Evolutionary conservation across 768 basidiomycete species (phyloP), one percentile per base, ranked within the genome.

Genomic region (Serendipita vermifera): DNA sequence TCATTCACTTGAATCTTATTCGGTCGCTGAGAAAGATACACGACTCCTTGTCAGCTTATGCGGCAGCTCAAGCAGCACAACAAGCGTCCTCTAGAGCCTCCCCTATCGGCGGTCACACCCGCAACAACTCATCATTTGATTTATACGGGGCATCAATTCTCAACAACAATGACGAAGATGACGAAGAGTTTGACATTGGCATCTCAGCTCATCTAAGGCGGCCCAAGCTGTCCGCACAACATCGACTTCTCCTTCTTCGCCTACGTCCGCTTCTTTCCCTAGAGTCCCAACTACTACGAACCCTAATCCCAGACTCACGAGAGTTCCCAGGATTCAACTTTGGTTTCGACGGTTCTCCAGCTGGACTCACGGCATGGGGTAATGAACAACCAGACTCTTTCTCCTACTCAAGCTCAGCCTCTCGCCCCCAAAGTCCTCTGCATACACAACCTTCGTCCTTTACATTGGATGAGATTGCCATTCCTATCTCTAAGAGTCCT

Each of bases 1-100:
- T 83, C 58, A 80, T 84, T 56, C 76, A 81, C 64, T 76, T 83
- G 63, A 83, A 84, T 65, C 77, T 84, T 60, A 75, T 82, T 59
- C 78, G 79, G 55, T 72, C 73, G 26, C 70, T 77, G 51, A 72
- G 72, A 61, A 71, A 69, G 59, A 66, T 77, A 54, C 64, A 77
- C 32, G 71, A 70, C 48, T 33, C 68, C 55, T 72, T 79, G 58
- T 70, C 72, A 9, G 29, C 46, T 5, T 51, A 51, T 31, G 5
- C 46, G 9, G 17, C 46, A 0, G 17, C 39, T n/a, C 39, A 26
- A 41, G 39, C 7, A 15, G 9, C 41, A 15, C 9, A 22, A 29
- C 32, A 51, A 15, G 22, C 22, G 22, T 51, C 46, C 11, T 31
- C 46, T 7, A 22, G 46, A 15, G 17, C 46, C 22, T 27, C 46